A percentile compares a stretch with the other conserved stretches of the same genome.
Conservation (phyloP, 139 green algal genomes). For the Helicosporidium sp. region DNA sequence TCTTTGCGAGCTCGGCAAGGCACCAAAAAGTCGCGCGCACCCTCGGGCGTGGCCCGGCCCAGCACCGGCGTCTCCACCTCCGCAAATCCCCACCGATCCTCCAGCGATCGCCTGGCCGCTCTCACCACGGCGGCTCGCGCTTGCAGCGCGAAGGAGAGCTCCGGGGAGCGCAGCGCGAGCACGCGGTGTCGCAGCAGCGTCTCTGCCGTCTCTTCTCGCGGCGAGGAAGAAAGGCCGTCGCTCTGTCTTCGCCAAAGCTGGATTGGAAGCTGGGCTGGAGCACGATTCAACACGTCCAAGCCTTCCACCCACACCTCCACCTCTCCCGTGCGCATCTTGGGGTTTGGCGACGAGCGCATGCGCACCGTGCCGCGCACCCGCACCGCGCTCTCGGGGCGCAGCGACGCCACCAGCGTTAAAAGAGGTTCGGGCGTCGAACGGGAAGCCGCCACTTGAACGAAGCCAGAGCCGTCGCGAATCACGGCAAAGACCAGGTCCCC, state of each 20-base stretch:
- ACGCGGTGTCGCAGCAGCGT: conserved; percentile 63
- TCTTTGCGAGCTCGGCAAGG: conserved; percentile 26
- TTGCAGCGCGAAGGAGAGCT: conserved; percentile 30
- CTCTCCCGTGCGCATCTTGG: conserved; percentile 58
- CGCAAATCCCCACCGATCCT: conserved; percentile 39
- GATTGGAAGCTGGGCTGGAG: conserved; percentile 66
- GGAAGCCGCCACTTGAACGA: conserved; percentile 57
- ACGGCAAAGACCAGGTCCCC: conserved; percentile 85
- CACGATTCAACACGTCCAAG: conserved; percentile 61
- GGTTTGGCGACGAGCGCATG: conserved; percentile 60
- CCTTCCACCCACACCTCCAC: conserved; percentile 35
- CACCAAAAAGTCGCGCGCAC: conserved; percentile 91
- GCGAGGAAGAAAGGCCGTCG: conserved; percentile 15
- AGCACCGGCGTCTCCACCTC: conserved; percentile 94
- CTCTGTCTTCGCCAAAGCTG: conserved; percentile 17
- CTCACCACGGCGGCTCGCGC: conserved; percentile 45
- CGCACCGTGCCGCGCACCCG: conserved; percentile 49
- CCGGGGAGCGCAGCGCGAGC: conserved; percentile 66
- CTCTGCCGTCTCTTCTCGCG: conserved; percentile 73
- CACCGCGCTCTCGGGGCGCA: conserved; percentile 81
- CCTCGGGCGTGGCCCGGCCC: conserved; percentile 84
- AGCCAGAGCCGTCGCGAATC: conserved; percentile 74
- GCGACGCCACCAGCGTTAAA: conserved; percentile 18
- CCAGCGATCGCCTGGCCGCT: conserved; percentile 62
- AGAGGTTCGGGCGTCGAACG: conserved; percentile 1